Conservation (phyloP, 2,329 filamentous ascomycete species). For the Diaporthe humulicola region DNA sequence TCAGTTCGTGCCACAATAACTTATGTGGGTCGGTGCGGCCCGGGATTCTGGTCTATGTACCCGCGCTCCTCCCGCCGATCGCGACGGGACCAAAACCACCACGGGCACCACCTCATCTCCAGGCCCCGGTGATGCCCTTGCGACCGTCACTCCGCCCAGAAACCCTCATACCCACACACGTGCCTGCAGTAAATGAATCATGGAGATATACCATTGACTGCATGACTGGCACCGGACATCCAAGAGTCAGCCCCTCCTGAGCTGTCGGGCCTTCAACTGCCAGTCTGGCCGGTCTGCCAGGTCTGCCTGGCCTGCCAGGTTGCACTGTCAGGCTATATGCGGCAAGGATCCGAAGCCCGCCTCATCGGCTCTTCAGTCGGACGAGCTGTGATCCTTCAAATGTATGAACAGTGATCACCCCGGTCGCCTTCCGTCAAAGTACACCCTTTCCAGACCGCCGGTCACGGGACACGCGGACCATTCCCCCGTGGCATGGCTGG, state of each 20-base stretch:
- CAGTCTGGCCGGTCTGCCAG: not conserved
- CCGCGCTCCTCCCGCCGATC: conserved; percentile 16
- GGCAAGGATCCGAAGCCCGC: conserved; percentile 7
- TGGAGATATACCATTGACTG: not conserved
- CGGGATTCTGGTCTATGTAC: conserved; percentile 14
- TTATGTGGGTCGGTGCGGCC: conserved; percentile 15
- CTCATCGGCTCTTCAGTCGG: not conserved
- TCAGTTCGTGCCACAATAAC: not conserved
- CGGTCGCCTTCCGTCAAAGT: not conserved
- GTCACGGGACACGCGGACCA: not conserved
- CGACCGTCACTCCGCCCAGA: not conserved
- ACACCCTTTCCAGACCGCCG: not conserved
- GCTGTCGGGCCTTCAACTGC: not conserved
- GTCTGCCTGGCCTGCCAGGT: not conserved
- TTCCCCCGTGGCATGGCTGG: not conserved
- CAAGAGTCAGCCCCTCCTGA: not conserved
- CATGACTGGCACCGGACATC: not conserved
- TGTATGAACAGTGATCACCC: not conserved
- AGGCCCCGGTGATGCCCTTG: not conserved
- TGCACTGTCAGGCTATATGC: not conserved
- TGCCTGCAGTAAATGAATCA: conserved; percentile 27
- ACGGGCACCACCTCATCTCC: conserved; percentile 17
- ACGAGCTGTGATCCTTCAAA: not conserved
- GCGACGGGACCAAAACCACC: not conserved
- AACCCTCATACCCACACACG: not conserved